phyloP scores from a whole-genome alignment of 768 basidiomycete species.

The Leccinum rimulosum region DNA sequence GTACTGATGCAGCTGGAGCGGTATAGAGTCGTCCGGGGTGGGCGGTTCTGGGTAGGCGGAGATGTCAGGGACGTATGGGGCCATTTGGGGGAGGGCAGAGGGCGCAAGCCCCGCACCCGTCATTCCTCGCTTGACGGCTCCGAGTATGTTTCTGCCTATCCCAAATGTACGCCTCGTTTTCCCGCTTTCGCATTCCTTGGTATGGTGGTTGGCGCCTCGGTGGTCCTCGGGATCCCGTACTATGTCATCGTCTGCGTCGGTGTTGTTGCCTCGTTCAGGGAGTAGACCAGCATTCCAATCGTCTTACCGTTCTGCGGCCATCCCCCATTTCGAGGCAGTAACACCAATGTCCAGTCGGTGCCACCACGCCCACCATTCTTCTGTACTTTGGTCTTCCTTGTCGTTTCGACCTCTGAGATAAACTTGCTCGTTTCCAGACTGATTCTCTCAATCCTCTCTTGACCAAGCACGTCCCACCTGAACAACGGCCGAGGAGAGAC shows the following conservation, averaged over 20 bases:
- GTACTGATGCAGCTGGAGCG: too few species aligned
- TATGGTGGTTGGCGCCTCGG: constrained; percentile 53
- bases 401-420: background rate
- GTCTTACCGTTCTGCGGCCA: constrained; percentile 1
- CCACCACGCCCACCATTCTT: background rate
- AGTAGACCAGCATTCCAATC: background rate
- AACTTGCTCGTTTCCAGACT: constrained; percentile 46
- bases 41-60: too few species aligned
- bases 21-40: too few species aligned
- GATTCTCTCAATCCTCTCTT: constrained; percentile 80
- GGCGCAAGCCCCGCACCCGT: constrained; percentile 30
- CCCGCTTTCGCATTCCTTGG: constrained; percentile 48
- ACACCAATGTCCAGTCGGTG: constrained; percentile 1
- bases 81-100: too few species aligned
- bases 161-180: constrained; percentile 71
- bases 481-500: constrained; percentile 72
- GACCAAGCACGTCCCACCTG: constrained; percentile 81
- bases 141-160: constrained; percentile 85
- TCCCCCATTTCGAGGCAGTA: constrained; percentile 6
- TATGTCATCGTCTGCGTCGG: constrained; percentile 39
- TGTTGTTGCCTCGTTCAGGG: constrained; percentile 26
- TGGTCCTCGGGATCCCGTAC: constrained; percentile 31
- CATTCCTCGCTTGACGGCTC: constrained; percentile 64
- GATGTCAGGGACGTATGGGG: too few species aligned
- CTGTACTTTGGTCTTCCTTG: background rate